Evolutionary conservation across 2,329 filamentous ascomycete species (phyloP).

Genomic region (Fusarium piperis): DNA sequence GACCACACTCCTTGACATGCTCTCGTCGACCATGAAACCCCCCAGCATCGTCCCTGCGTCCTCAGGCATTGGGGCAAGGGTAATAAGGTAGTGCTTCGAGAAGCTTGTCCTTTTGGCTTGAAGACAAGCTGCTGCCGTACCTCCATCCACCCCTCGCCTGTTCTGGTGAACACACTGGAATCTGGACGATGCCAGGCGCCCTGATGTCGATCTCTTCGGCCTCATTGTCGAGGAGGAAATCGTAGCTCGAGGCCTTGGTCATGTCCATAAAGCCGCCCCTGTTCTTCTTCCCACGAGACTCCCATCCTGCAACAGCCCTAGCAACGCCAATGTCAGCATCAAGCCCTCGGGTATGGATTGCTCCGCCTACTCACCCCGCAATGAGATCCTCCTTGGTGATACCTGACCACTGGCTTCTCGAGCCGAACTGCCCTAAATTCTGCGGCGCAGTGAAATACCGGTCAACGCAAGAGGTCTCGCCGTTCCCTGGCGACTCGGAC

Average conservation of each 20-base stretch:
- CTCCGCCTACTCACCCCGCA: not conserved
- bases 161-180: not conserved
- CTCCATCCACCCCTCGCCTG: not conserved
- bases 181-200: not conserved
- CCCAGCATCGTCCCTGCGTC: not conserved
- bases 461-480: too few relatives aligned
- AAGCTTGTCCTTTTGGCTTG: not conserved
- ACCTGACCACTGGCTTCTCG: too few relatives aligned
- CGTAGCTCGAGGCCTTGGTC: not conserved
- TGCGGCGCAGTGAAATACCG: not conserved
- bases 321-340: not conserved
- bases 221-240: not conserved
- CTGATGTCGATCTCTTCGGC: not conserved
- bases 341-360: not conserved
- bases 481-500: too few relatives aligned
- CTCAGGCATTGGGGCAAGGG: not conserved
- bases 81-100: not conserved
- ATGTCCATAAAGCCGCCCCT: not conserved
- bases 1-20: not conserved
- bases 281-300: not conserved
- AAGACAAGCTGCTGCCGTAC: not conserved
- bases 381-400: not conserved
- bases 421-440: not conserved
- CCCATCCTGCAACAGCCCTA: not conserved
- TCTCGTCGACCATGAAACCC: not conserved